Conservation (phyloP, 1,284 basidiomycete species). For the Cryptococcus floricola region DNA sequence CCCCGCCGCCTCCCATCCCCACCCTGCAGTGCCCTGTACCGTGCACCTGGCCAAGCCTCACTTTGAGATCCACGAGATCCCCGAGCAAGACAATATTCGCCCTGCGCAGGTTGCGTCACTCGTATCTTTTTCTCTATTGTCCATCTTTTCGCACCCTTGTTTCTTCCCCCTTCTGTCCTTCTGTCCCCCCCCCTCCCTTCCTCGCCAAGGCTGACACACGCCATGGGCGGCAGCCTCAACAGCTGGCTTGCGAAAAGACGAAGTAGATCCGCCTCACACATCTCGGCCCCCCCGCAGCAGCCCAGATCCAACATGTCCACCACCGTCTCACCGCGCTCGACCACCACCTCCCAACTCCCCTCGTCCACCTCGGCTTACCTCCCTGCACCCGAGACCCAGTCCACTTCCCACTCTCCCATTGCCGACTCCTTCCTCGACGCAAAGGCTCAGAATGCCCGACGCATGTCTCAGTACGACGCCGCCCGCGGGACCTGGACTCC, state of each 20-base stretch:
- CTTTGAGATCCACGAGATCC: too few relatives aligned
- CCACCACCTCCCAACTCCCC: not conserved
- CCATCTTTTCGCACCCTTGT: too few relatives aligned
- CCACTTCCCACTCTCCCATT: not conserved
- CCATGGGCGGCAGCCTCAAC: not conserved
- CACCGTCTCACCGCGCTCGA: too few relatives aligned
- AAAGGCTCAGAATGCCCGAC: conserved; percentile 10
- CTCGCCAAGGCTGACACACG: not conserved
- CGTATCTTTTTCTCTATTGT: not conserved
- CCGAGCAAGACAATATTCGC: too few relatives aligned
- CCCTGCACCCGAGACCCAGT: not conserved
- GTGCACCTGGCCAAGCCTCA: too few relatives aligned
- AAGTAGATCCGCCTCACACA: not conserved
- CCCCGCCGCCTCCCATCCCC: too few relatives aligned
- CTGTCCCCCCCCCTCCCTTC: too few relatives aligned
- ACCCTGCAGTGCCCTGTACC: too few relatives aligned
- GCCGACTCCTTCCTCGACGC: conserved; percentile 9
- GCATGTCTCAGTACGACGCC: conserved; percentile 2
- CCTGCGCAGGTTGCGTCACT: not conserved
- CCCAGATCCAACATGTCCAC: too few relatives aligned
- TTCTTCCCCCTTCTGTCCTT: not conserved
- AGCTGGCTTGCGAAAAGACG: not conserved
- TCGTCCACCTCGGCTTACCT: not conserved
- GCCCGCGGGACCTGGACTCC: not conserved
- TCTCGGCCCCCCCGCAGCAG: not conserved